Percentiles rank a stretch among this genome's conserved stretches.
Conservation (phyloP, 2,329 filamentous ascomycete genomes). For the Trichoderma sp. region DNA sequence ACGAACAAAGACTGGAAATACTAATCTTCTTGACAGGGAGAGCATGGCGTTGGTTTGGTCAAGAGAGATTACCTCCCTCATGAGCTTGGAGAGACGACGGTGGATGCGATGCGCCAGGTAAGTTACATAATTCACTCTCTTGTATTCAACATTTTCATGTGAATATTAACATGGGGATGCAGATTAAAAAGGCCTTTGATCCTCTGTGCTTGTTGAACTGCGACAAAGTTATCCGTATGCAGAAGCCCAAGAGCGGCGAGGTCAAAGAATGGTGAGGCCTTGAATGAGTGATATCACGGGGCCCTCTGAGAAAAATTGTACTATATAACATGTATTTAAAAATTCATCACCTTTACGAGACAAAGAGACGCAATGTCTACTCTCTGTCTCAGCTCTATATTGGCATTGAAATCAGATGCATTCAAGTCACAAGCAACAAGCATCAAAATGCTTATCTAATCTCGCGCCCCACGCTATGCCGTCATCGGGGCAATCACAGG, state of each 20-base stretch:
- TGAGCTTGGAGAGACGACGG: constrained; percentile 70
- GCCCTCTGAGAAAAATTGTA: background rate
- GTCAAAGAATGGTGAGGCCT: constrained; percentile 42
- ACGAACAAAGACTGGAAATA: background rate
- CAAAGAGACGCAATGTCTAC: background rate
- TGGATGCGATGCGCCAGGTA: constrained; percentile 80
- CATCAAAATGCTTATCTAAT: constrained; percentile 12
- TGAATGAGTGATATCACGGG: background rate
- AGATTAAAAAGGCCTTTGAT: constrained; percentile 80
- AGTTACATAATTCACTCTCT: constrained; percentile 25
- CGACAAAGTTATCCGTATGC: constrained; percentile 65
- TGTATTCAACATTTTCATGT: background rate
- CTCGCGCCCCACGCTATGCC: constrained; percentile 18
- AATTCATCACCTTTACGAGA: background rate
- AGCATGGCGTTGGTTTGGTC: constrained; percentile 79
- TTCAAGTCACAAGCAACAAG: background rate
- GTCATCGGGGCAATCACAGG: constrained; percentile 18
- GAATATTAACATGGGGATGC: constrained; percentile 7
- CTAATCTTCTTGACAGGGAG: constrained; percentile 48
- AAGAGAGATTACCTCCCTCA: constrained; percentile 81
- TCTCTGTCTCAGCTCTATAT: background rate
- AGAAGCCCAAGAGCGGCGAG: constrained; percentile 45
- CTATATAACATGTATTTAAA: background rate
- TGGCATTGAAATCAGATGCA: too few species aligned
- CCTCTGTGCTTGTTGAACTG: constrained; percentile 68